Evolutionary conservation across 1,284 basidiomycete species (phyloP).

Genomic region (Apiotrichum laibachii): DNA sequence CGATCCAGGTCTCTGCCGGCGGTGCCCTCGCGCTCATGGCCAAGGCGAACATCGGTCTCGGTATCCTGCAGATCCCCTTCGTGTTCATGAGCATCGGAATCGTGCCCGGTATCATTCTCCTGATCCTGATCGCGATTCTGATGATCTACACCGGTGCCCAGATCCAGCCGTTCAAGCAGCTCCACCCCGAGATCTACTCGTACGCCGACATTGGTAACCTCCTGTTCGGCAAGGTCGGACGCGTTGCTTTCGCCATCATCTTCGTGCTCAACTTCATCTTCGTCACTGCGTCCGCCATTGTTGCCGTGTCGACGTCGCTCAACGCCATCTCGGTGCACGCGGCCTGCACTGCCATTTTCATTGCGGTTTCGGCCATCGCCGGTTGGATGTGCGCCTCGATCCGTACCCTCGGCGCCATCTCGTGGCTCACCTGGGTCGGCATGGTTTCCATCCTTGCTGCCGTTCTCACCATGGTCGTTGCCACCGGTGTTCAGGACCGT

Average conservation of each 20-base stretch:
- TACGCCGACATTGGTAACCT: slow-evolving; percentile 29
- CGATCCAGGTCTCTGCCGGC: slow-evolving; percentile 11
- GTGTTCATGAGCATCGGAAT: slow-evolving; percentile 32
- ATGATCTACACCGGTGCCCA: slow-evolving; percentile 25
- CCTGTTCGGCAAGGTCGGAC: slow-evolving; percentile 21
- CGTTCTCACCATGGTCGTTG: slow-evolving; percentile 38
- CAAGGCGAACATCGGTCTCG: slow-evolving; percentile 36
- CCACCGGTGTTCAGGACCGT: slow-evolving; percentile 42
- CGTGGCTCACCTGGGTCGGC: slow-evolving; percentile 43
- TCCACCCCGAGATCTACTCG: slow-evolving; percentile 21
- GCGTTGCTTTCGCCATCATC: slow-evolving; percentile 25
- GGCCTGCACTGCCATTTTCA: slow-evolving; percentile 38
- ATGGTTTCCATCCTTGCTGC: slow-evolving; percentile 31
- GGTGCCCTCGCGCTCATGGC: slow-evolving; percentile 24
- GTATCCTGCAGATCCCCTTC: slow-evolving; percentile 35
- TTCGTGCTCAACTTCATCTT: slow-evolving; percentile 12
- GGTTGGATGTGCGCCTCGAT: slow-evolving; percentile 32
- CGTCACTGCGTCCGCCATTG: slow-evolving; percentile 1
- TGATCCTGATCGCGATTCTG: slow-evolving; percentile 33
- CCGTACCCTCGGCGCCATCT: slow-evolving; percentile 34
- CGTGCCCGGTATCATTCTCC: slow-evolving; percentile 34
- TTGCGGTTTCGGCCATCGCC: slow-evolving; percentile 28
- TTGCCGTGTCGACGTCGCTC: slow-evolving; percentile 7
- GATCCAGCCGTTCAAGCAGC: slow-evolving; percentile 14
- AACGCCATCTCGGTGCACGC: slow-evolving; percentile 24